Evolutionary conservation across 305 asterid genomes (phyloP), one percentile per base, ranked within the genome.

Genomic region (Andrographis paniculata): DNA sequence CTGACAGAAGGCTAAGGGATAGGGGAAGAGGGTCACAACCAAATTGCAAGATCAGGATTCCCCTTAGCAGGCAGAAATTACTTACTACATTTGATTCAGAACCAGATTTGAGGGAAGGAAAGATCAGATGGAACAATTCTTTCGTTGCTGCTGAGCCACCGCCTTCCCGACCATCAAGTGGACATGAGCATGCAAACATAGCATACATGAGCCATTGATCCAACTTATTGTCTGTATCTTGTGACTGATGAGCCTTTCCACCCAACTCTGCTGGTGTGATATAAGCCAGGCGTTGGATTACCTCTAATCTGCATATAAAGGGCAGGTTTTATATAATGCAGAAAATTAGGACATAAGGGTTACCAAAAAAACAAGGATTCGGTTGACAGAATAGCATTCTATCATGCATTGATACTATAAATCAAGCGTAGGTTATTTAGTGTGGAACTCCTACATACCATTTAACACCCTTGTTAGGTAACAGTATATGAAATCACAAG

Each of bases 191-290:
- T 14, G 95, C 95, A 58, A 87, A 87, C 94, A 87, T 87, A 52
- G 99, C 84, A 79, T 92, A 92, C 93, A 87, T 87, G 55, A 92
- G 82, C 99, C 99, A 92, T 48, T 92, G 97, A 59, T 92, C 99
- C 62, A 92, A 79, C 77, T 87, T 92, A 75, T 69, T 87, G 67
- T 92, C 99, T 46, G 95, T 66, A 60, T 92, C 99, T 71, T 87
- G 99, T 0, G 91, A 81, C 67, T 81, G 95, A 65, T 92, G 77
- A 53, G 93, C 94, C 77, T 84, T 92, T 52, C 99, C 99, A 56
- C 99, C 99, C 83, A 92, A 72, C 68, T 92, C 99, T 11, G 78
- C 64, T 13, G 99, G 91, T 31, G 99, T 92, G 56, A 87, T 79
- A 58, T 84, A 84, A 65, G 89, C 85, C 63, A 92, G 96, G 45